These are phyloP conservation scores for Cercospora nicotianae DNA, from an alignment of 2,329 filamentous ascomycete species.

Conservation along the genomic window DNA sequence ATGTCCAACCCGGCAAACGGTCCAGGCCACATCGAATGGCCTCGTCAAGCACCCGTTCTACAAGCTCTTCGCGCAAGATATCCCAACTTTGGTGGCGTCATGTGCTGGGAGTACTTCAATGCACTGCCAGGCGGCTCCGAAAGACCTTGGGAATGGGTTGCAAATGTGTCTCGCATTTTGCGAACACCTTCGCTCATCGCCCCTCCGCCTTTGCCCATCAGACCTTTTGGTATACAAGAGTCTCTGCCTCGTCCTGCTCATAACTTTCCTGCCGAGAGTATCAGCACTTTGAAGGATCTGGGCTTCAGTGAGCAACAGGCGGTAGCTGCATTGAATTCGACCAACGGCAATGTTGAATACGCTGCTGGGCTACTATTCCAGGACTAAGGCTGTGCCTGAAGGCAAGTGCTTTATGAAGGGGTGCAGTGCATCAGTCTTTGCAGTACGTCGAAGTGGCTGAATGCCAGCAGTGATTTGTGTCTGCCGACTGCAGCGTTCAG, in stretches of 20 bases:
- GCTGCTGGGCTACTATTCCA: constrained; percentile 52
- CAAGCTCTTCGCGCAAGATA: constrained; percentile 60
- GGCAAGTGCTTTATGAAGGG: background rate
- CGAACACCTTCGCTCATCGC: constrained; percentile 36
- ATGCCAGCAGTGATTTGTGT: background rate
- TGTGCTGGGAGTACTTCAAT: constrained; percentile 97
- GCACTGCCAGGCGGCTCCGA: constrained; percentile 63
- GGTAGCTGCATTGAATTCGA: constrained; percentile 50
- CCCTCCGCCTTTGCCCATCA: constrained; percentile 34
- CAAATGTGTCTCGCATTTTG: constrained; percentile 57
- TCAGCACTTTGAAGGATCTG: constrained; percentile 47
- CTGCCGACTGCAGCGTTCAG: background rate
- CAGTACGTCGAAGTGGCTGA: background rate
- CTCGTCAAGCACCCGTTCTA: constrained; percentile 58
- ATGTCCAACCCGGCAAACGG: constrained; percentile 72
- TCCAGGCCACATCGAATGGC: constrained; percentile 60
- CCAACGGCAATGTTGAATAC: constrained; percentile 51
- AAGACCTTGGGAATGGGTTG: constrained; percentile 76
- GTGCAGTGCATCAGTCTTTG: background rate
- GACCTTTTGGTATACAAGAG: constrained; percentile 32
- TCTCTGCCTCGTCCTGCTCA: constrained; percentile 38
- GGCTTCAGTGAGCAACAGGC: constrained; percentile 50
- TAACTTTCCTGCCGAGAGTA: constrained; percentile 45
- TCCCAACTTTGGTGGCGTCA: constrained; percentile 76
- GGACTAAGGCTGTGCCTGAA: constrained; percentile 27